Base-by-base conservation (phyloP, 2,329 filamentous ascomycete genomes). In the Talaromyces sp. region DNA sequence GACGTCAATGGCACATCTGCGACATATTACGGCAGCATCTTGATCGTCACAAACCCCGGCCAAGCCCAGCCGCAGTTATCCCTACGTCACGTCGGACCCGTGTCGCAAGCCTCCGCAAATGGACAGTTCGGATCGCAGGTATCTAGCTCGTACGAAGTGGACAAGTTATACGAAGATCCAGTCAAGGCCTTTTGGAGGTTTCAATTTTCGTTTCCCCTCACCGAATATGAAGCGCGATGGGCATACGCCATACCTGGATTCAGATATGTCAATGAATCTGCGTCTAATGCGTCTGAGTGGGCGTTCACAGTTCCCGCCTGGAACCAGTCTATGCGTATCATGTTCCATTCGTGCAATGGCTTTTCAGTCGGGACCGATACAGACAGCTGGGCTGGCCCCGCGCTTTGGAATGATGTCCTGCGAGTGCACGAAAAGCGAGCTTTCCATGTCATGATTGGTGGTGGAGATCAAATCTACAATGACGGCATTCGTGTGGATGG, bases 401-500 rank as follows among this genome's bases (percentile, higher is more conserved):
- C 82, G 27, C 77, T 89, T 35, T 89, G 87, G 87, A 86, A 88
- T 68, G 87, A 89, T 67, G 87, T 88, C 37, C 73, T 89, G 64
- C 84, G 87, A 54, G 78, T 86, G 65, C 87, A 89, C 70, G 81
- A 81, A 69, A 73, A 84, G 73, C 82, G 81, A 68, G 86, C 87
- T 8, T 87, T 89, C 74, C 86, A 88, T 72, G 84, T 87, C 69
- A 91, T 89, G 89, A 86, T 97, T 68, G 94, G 94, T 61, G 94
- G 94, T 65, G 94, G 94, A 66, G 94, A 98, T 74, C 94, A 97
- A 78, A 88, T 89, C 69, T 89, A 89, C 78, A 89, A 89, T 69
- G 87, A 89, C 64, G 91, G 91, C 27, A 92, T 98, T 69, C 86
- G 94, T 68, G 92, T 97, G 1, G 83, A 89, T 60, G 94, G 93